Evolutionary conservation across 345 rosid species (phyloP).

Genomic region (Eucalyptus cloeziana): DNA sequence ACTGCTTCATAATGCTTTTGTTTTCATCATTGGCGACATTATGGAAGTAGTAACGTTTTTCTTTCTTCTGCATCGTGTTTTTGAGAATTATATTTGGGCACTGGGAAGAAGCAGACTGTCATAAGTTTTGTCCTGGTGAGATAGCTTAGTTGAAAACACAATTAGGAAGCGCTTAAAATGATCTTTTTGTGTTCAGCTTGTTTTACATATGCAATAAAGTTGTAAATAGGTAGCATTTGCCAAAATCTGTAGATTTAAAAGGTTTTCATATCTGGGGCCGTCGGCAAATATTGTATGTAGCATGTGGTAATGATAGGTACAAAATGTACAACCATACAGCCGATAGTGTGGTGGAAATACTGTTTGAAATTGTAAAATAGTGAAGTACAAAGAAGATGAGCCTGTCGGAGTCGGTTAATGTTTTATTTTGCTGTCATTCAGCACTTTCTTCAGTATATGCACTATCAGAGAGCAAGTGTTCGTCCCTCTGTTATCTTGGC

Average conservation of each 20-base stretch:
- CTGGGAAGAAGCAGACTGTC: not conserved
- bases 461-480: not conserved
- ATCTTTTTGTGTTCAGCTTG: not conserved
- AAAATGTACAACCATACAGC: not conserved
- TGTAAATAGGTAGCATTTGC: not conserved
- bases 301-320: not conserved
- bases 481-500: not conserved
- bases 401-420: not conserved
- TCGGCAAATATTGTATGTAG: not conserved
- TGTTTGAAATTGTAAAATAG: not conserved
- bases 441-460: not conserved
- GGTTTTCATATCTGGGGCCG: not conserved
- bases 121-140: not conserved
- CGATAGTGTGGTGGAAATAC: not conserved
- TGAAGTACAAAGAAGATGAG: not conserved
- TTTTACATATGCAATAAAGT: not conserved
- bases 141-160: not conserved
- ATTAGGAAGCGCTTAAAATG: not conserved
- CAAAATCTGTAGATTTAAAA: not conserved
- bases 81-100: not conserved
- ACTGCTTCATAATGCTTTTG: slow-evolving; percentile 6
- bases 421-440: not conserved
- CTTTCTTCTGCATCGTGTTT: not conserved
- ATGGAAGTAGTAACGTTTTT: not conserved
- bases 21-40: not conserved